Evolutionary conservation across 768 basidiomycete genomes (phyloP).

Genomic region (Tricholoma furcatifolium): DNA sequence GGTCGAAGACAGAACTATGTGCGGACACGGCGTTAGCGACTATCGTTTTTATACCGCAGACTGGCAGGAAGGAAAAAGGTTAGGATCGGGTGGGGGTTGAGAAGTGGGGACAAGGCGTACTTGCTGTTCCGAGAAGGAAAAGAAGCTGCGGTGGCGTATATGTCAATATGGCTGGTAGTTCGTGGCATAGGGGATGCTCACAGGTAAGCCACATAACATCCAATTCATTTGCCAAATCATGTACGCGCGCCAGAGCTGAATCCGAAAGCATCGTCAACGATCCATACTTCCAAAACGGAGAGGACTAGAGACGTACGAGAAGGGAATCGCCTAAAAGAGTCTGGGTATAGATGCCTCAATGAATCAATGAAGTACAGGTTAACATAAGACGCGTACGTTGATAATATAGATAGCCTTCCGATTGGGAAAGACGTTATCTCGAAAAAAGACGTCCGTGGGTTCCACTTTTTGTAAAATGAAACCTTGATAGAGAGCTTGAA

Average conservation of each 20-base stretch:
- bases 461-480: conserved; percentile 19
- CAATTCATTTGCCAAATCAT: conserved; percentile 25
- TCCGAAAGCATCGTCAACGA: not conserved
- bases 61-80: conserved; percentile 3
- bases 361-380: not conserved
- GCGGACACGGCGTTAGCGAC: not conserved
- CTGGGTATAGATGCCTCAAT: conserved; percentile 6
- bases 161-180: not conserved
- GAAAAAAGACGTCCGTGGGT: conserved; percentile 19
- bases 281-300: not conserved
- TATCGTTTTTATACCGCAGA: conserved; percentile 23
- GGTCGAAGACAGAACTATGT: not conserved
- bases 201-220: conserved; percentile 20
- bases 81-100: not conserved
- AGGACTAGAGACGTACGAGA: conserved; percentile 13
- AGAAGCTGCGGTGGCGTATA: conserved; percentile 12
- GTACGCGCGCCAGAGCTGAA: conserved; percentile 27
- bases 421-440: conserved; percentile 24
- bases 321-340: conserved; percentile 25
- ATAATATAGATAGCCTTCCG: conserved; percentile 28
- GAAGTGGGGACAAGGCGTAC: conserved; percentile 8
- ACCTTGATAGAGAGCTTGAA: conserved; percentile 24
- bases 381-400: conserved; percentile 19
- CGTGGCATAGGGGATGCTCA: conserved; percentile 7
- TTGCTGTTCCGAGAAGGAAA: conserved; percentile 20